These are phyloP conservation scores for Acacia melanoxylon DNA, from an alignment of 306 rosid genomes.

Conservation along the genomic window DNA sequence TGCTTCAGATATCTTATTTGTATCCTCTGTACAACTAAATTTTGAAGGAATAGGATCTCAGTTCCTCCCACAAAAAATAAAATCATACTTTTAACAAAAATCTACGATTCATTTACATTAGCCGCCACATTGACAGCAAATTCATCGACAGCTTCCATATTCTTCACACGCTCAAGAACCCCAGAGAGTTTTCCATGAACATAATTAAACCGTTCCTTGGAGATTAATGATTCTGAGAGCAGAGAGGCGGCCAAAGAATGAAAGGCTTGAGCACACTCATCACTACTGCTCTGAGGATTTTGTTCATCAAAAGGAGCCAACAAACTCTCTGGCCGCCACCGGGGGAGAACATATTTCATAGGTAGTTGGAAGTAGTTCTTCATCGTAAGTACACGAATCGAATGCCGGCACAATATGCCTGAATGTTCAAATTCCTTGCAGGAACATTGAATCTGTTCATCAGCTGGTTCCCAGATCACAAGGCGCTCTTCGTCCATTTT, in stretches of 20 bases:
- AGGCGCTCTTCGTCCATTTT: slow-evolving; percentile 59
- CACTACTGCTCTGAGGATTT: slow-evolving; percentile 33
- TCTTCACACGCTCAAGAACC: slow-evolving; percentile 55
- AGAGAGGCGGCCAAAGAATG: slow-evolving; percentile 49
- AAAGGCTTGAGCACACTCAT: slow-evolving; percentile 46
- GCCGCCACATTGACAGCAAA: slow-evolving; percentile 31
- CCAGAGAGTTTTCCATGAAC: slow-evolving; percentile 51
- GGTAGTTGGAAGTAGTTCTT: slow-evolving; percentile 69
- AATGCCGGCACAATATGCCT: slow-evolving; percentile 67
- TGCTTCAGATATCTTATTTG: slow-evolving; percentile 8
- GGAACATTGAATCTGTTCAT: slow-evolving; percentile 59
- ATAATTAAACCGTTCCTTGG: slow-evolving; percentile 48
- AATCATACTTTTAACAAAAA: neutral
- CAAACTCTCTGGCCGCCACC: slow-evolving; percentile 54
- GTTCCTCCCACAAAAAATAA: neutral
- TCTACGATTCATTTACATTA: slow-evolving; percentile 39
- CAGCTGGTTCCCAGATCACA: slow-evolving; percentile 53
- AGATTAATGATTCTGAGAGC: slow-evolving; percentile 53
- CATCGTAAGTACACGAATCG: slow-evolving; percentile 48
- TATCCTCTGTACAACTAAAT: slow-evolving; percentile 20
- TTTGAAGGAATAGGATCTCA: neutral
- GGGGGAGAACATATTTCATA: slow-evolving; percentile 50
- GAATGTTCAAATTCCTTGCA: slow-evolving; percentile 72
- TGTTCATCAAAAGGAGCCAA: slow-evolving; percentile 35
- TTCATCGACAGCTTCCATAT: slow-evolving; percentile 54